Evolutionary conservation across 768 basidiomycete species (phyloP), one percentile per base, ranked within the genome.

Genomic region (Filobasidium wieringae): DNA sequence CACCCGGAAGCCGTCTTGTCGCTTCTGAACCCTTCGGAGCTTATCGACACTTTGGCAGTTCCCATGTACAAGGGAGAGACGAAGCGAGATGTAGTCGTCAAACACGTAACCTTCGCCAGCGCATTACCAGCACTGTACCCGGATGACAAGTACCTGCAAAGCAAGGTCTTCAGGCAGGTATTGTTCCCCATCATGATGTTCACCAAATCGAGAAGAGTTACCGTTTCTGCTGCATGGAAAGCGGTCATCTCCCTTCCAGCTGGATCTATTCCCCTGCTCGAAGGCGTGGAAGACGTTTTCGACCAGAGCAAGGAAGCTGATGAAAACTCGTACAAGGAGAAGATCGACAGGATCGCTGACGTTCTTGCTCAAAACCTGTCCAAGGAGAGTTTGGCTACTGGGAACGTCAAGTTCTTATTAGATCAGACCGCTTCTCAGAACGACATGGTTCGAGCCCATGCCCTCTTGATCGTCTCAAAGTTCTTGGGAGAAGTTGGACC

Each of bases 161-260:
- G 43, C 36, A 50, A 57, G 26, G 41, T 71, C 9, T 64, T 72
- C 40, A 53, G 67, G 27, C 73, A 76, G 31, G 68, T 84, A 0
- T 72, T 92, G 54, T 86, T 88, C 67, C 85, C 88, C 0, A 81
- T 82, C 66, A 74, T 92, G 41, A 70, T 92, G 15, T 84, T 81
- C 64, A 84, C 86, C 7, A 88, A 85, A 66, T 73, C 84, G 2
- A 79, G 83, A 51, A 80, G 84, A 60, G 83, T 81, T 67, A 84
- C 81, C 0, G 78, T 82, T 0, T 78, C 80, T 22, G 68, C 78
- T n/a, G 80, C 83, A 0, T 92, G 89, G 89, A 82, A 83, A 55
- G 39, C 32, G 27, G 26, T 53, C 5, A 29, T 52, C 12, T 51
- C 17, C 7, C 24, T 47, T 22, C 43, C 43, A 19, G 43, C 43